Percentiles rank a stretch among this genome's conserved stretches.
Evolutionary conservation across 129 eudicot genomes (phyloP).

Genomic region (Flaveria ramosissima): DNA sequence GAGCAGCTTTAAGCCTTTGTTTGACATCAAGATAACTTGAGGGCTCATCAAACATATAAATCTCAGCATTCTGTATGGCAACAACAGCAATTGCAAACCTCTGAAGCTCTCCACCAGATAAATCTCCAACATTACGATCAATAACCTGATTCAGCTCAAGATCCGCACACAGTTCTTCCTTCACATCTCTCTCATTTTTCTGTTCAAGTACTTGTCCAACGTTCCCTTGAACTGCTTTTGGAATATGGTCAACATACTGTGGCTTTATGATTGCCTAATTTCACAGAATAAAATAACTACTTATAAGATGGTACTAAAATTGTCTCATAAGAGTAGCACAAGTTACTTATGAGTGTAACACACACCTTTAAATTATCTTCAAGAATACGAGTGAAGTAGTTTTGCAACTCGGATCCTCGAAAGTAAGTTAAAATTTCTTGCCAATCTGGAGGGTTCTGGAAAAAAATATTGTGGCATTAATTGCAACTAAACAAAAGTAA

Average conservation of each 20-base stretch:
- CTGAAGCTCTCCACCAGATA: slow-evolving; percentile 99
- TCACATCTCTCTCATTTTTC: slow-evolving; percentile 81
- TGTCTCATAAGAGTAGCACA: background rate
- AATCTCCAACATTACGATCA: slow-evolving; percentile 93
- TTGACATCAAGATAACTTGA: slow-evolving; percentile 94
- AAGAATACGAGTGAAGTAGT: slow-evolving; percentile 89
- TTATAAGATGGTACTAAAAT: slow-evolving; percentile 5
- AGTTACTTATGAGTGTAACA: background rate
- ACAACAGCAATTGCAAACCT: slow-evolving; percentile 97
- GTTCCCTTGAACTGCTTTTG: slow-evolving; percentile 98
- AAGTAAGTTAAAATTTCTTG: slow-evolving; percentile 90
- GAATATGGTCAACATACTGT: slow-evolving; percentile 95
- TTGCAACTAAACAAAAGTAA: background rate
- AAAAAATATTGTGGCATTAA: background rate
- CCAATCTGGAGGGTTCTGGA: slow-evolving; percentile 99
- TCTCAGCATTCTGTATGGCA: slow-evolving; percentile 76
- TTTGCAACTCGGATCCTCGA: slow-evolving; percentile 95
- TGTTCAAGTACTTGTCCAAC: slow-evolving; percentile 91
- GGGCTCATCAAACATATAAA: slow-evolving; percentile 92
- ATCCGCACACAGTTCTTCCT: slow-evolving; percentile 67
- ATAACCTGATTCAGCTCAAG: slow-evolving; percentile 90
- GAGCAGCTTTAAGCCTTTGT: slow-evolving; percentile 95
- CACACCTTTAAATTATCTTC: slow-evolving; percentile 92
- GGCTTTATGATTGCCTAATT: slow-evolving; percentile 89
- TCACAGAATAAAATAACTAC: background rate